Evolutionary conservation across 2,329 filamentous ascomycete species (phyloP), one percentile per base, ranked within the genome.

Genomic region (Juglanconis sp.): DNA sequence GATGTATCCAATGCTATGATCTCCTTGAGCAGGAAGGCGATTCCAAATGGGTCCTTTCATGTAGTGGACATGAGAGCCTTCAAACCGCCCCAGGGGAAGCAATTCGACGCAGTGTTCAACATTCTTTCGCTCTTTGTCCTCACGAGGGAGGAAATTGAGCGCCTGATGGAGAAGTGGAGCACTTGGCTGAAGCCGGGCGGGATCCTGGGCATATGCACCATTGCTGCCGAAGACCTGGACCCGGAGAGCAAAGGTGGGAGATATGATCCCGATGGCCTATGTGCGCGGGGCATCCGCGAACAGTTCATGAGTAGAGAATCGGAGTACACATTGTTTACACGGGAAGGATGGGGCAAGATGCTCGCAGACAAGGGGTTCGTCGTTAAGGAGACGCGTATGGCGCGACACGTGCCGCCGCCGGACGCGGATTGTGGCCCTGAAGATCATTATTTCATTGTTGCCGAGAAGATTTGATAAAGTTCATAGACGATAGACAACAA

Each of bases 1-100:
- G 70, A 72, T 56, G 61, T 70, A 9, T 71, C 69, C 24, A 57
- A 54, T 2, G 66, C 65, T 51, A 71, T 71, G 69, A 55, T 72
- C 17, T 48, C 48, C 1, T 66, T 66, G 13, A 68, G 68, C 5
- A 63, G 63, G 10, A 60, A 56, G 44, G 65, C 68, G 48, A 66
- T 71, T 13, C 67, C 67, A 13, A 53, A 55, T n/a, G 70, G 67
- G 1, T n/a, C 11, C 15, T 69, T 70, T 31, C 61, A 68, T 61
- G 64, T 60, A 36, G 36, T 62, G 34, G 69, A 71, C 55, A 64
- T 69, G n/a, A 65, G 65, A 30, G 60, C 56, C 5, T 71, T 63
- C 42, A 44, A 62, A 9, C 52, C 58, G 30, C 57, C 53, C 2
- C 35, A 47, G 1, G 63, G 42, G 3, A 54, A 53, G 32, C 65